Percentiles rank a stretch among this genome's conserved stretches.
These are phyloP conservation scores for Nasturtium officinale DNA, from an alignment of 345 rosid genomes.

Conservation along the genomic window DNA sequence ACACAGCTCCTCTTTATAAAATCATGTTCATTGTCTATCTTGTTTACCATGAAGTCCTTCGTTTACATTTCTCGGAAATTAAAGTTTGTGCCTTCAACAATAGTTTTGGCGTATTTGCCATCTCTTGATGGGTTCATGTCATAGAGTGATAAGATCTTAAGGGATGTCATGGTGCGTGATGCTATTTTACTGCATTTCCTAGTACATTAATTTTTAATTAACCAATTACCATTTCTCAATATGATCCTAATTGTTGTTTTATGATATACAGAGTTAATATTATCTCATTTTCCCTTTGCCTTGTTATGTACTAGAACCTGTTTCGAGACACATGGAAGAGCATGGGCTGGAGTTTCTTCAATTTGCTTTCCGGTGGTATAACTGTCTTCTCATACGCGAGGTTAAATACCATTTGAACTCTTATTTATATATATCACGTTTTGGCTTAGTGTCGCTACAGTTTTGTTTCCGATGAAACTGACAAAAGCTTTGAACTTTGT, in stretches of 20 bases:
- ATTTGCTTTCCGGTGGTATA: conserved; percentile 98
- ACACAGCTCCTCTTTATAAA: background rate
- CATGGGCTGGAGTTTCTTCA: conserved; percentile 98
- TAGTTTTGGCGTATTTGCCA: background rate
- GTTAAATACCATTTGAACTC: conserved; percentile 39
- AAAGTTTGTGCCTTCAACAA: background rate
- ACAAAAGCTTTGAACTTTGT: conserved; percentile 33
- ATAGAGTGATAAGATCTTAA: conserved; percentile 5
- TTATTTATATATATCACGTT: background rate
- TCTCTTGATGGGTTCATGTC: conserved; percentile 8
- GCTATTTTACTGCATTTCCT: conserved; percentile 21
- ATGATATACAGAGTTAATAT: conserved; percentile 11
- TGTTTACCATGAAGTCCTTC: background rate
- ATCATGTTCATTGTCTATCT: background rate
- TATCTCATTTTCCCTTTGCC: conserved; percentile 20
- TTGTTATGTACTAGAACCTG: conserved; percentile 66
- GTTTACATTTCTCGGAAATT: background rate
- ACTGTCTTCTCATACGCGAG: conserved; percentile 97
- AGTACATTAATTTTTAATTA: background rate
- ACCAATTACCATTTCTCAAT: background rate
- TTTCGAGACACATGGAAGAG: conserved; percentile 93
- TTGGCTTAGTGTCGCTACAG: background rate
- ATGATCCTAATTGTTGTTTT: background rate
- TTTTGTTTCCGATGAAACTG: conserved; percentile 11
- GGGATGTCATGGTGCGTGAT: background rate